A percentile compares a stretch with the other conserved stretches of the same genome.
These are phyloP conservation scores for Flaveria robusta DNA, from an alignment of 129 eudicot genomes.

Conservation along the genomic window DNA sequence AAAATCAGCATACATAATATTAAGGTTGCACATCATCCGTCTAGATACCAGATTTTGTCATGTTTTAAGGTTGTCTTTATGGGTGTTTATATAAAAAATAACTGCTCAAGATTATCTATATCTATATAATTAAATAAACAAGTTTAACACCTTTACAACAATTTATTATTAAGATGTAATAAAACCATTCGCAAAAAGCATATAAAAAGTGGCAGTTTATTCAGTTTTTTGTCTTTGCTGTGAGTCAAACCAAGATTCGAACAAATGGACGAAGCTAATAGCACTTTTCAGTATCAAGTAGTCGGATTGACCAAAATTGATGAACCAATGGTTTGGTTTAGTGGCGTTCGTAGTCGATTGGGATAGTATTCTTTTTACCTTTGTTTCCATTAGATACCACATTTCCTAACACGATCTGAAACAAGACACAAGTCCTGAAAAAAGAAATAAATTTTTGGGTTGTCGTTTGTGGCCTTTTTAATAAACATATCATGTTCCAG, in stretches of 20 bases:
- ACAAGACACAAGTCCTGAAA: too few relatives aligned
- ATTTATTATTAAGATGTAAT: too few relatives aligned
- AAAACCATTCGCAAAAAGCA: background rate
- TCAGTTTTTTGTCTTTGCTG: constrained; percentile 38
- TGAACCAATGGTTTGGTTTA: background rate
- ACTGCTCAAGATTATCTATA: background rate
- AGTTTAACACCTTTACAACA: too few relatives aligned
- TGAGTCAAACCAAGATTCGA: background rate
- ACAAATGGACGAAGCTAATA: constrained; percentile 10
- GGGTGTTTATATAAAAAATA: background rate
- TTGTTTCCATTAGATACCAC: too few relatives aligned
- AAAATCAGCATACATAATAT: constrained; percentile 28
- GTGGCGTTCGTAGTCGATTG: background rate
- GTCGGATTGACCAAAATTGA: constrained; percentile 6
- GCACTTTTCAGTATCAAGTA: background rate
- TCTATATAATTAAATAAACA: too few relatives aligned
- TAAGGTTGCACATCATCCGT: background rate
- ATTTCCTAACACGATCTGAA: too few relatives aligned
- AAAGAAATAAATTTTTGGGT: background rate
- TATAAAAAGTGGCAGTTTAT: constrained; percentile 17
- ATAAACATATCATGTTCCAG: background rate
- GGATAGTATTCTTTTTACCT: too few relatives aligned
- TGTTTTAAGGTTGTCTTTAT: background rate
- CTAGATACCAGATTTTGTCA: constrained; percentile 38
- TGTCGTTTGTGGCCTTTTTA: background rate